phyloP scores from a whole-genome alignment of 192 early-diverging fungal genomes.

The Backusella morwellensis region DNA sequence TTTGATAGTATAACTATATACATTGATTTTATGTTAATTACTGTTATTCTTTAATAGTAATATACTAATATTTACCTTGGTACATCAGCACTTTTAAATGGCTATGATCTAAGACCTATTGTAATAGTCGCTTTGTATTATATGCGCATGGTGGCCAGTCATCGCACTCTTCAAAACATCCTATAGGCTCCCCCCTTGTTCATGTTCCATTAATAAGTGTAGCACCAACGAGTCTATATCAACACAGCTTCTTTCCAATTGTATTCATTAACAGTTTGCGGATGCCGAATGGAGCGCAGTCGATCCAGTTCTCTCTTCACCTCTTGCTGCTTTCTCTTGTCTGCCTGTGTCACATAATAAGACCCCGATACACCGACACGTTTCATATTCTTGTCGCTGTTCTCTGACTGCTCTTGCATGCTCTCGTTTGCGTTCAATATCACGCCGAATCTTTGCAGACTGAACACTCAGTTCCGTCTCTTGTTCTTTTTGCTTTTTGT shows the following conservation, averaged over 20 bases:
- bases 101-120: slow-evolving; percentile 50
- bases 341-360: background rate
- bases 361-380: no score
- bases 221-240: slow-evolving; percentile 15
- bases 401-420: no score
- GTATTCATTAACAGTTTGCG: slow-evolving; percentile 55
- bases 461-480: slow-evolving; percentile 33
- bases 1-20: slow-evolving; percentile 39
- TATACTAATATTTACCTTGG: slow-evolving; percentile 36
- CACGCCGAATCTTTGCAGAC: slow-evolving; percentile 27
- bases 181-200: no score
- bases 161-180: no score
- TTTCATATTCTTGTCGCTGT: no score
- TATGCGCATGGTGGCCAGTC: no score
- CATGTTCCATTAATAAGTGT: slow-evolving; percentile 52
- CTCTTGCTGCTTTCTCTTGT: slow-evolving; percentile 13
- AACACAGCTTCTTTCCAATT: slow-evolving; percentile 42
- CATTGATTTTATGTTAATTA: slow-evolving; percentile 14
- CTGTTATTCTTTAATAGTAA: background rate
- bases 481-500: slow-evolving; percentile 36
- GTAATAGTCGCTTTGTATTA: slow-evolving; percentile 35
- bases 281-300: slow-evolving; percentile 55
- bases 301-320: slow-evolving; percentile 50
- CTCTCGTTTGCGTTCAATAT: slow-evolving; percentile 15
- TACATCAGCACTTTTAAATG: slow-evolving; percentile 68